Conservation (phyloP, 306 rosid species). For the Gynostemma pentaphyllum region DNA sequence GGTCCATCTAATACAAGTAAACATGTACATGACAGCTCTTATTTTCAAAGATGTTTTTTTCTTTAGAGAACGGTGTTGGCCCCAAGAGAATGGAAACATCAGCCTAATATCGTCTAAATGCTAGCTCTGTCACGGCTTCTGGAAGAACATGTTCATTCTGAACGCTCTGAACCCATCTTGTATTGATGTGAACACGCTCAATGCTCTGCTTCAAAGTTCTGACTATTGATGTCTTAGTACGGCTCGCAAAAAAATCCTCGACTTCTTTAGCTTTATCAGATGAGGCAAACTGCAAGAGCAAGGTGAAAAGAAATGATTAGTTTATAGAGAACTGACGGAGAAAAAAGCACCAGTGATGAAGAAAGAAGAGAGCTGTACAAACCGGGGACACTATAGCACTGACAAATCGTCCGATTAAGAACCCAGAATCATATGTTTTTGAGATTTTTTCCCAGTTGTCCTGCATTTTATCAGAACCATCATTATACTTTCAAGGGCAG, state of each 20-base stretch:
- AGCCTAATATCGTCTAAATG: constrained; percentile 26
- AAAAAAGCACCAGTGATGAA: constrained; percentile 1
- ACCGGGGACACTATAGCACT: constrained; percentile 67
- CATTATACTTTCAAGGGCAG: not conserved
- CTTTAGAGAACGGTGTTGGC: not conserved
- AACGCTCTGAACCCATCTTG: constrained; percentile 61
- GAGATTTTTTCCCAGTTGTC: constrained; percentile 54
- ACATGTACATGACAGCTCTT: not conserved
- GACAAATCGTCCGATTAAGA: constrained; percentile 61
- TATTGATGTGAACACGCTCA: constrained; percentile 59
- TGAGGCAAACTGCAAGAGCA: constrained; percentile 60
- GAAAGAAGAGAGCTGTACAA: constrained; percentile 20
- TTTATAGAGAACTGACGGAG: not conserved
- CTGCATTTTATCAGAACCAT: constrained; percentile 27
- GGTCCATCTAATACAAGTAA: not conserved
- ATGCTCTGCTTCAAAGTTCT: constrained; percentile 91
- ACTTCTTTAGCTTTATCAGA: constrained; percentile 66
- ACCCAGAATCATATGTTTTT: constrained; percentile 66
- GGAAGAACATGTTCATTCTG: constrained; percentile 39
- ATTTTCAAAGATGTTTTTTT: not conserved
- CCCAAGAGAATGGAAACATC: no score
- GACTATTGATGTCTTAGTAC: constrained; percentile 30
- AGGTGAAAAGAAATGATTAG: not conserved
- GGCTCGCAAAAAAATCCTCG: constrained; percentile 67
- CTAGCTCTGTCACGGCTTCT: constrained; percentile 39